Percentiles rank a stretch among this genome's conserved stretches.
phyloP scores from a whole-genome alignment of 371 early-diverging fungal genomes.

The Basidiobolus meristosporus region DNA sequence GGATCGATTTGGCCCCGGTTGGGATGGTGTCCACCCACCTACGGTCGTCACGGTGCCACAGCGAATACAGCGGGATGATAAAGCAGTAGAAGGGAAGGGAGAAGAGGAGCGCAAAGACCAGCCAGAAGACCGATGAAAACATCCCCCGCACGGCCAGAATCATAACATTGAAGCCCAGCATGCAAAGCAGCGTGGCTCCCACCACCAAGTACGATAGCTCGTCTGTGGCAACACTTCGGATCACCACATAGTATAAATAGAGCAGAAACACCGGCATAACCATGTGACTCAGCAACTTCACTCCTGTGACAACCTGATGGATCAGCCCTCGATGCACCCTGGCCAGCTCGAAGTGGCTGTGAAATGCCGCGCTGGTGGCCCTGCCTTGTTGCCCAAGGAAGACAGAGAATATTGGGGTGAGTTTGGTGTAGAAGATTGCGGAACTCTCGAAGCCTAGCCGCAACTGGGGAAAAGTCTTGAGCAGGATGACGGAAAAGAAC shows the following conservation, averaged over 20 bases:
- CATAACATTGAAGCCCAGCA: constrained; percentile 68
- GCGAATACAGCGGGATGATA: constrained; percentile 66
- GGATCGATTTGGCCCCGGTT: neutral
- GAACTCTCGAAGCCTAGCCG: constrained; percentile 89
- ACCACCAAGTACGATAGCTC: constrained; percentile 35
- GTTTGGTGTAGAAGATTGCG: constrained; percentile 90
- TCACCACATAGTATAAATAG: constrained; percentile 66
- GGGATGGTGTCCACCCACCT: constrained; percentile 94
- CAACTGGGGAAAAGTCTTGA: constrained; percentile 93
- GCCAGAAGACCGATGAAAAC: constrained; percentile 86
- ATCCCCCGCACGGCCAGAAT: constrained; percentile 67
- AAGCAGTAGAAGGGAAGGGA: constrained; percentile 72
- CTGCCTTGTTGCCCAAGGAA: constrained; percentile 93
- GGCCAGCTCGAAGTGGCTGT: constrained; percentile 83
- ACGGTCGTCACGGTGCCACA: constrained; percentile 96
- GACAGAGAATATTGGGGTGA: constrained; percentile 85
- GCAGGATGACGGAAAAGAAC: constrained; percentile 90
- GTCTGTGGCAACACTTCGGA: constrained; percentile 20
- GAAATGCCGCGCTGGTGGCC: constrained; percentile 96
- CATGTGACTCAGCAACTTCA: constrained; percentile 84
- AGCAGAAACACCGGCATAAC: constrained; percentile 82
- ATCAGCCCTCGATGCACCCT: constrained; percentile 81
- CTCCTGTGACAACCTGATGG: constrained; percentile 84
- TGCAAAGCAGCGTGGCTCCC: constrained; percentile 33
- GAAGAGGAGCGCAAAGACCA: constrained; percentile 43